Percentiles rank a stretch among this genome's conserved stretches.
Conservation (phyloP, 2,329 filamentous ascomycete species). For the Xylaria sp. region DNA sequence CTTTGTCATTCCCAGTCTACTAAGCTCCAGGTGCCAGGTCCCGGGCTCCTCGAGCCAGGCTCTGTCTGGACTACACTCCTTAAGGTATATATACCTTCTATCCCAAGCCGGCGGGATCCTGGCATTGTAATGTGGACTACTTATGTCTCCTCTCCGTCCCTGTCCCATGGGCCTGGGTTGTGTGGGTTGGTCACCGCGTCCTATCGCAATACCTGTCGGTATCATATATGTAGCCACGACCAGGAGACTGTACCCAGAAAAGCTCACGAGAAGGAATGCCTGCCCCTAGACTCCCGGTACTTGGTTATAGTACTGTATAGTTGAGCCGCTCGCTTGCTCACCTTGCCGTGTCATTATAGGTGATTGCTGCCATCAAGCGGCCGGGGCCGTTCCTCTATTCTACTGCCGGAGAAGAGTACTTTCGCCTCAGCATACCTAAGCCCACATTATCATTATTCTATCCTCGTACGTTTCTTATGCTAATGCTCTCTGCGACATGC, state of each 20-base stretch:
- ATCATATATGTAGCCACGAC: slow-evolving; percentile 10
- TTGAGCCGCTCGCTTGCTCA: slow-evolving; percentile 13
- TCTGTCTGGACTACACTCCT: background rate
- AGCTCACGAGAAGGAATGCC: background rate
- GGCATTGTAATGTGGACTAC: slow-evolving; percentile 5
- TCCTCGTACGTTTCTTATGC: slow-evolving; percentile 26
- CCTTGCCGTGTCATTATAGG: background rate
- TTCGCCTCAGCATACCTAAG: slow-evolving; percentile 18
- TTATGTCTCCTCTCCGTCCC: slow-evolving; percentile 12
- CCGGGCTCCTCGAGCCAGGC: background rate
- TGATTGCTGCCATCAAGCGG: background rate
- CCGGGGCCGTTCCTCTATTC: background rate
- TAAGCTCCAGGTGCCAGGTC: background rate
- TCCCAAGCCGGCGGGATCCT: background rate
- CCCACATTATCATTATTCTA: slow-evolving; percentile 5
- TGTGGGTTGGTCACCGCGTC: slow-evolving; percentile 1
- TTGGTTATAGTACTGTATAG: slow-evolving; percentile 8
- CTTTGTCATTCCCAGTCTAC: background rate
- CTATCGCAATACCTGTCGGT: too few species aligned
- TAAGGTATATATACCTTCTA: background rate
- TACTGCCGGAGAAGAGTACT: too few species aligned
- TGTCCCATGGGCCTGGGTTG: slow-evolving; percentile 23
- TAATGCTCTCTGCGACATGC: slow-evolving; percentile 9
- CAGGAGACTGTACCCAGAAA: background rate
- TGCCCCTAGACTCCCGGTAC: slow-evolving; percentile 5